Percentiles rank a stretch among this genome's conserved stretches.
phyloP scores from a whole-genome alignment of 495 filamentous ascomycete species.

The Talaromyces ruber region DNA sequence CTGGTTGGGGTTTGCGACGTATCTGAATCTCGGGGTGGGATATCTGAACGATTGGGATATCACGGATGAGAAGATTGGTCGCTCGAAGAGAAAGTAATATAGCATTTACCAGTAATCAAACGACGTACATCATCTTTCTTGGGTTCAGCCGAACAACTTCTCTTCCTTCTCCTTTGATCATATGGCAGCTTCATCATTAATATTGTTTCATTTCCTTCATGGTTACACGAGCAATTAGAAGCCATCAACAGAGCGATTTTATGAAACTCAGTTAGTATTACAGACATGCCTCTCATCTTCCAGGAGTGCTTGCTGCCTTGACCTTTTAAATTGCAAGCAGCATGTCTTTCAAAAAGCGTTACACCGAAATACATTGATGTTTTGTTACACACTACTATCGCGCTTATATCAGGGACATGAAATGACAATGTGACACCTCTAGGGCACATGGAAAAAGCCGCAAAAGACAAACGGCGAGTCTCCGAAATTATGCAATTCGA shows the following conservation, averaged over 20 bases:
- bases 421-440: background rate
- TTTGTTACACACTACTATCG: background rate
- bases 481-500: background rate
- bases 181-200: background rate
- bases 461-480: background rate
- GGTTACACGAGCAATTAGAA: background rate
- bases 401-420: background rate
- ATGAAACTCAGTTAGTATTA: background rate
- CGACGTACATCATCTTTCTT: no score
- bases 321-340: background rate
- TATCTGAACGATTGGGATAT: conserved; percentile 63
- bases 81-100: conserved; percentile 20
- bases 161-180: no score
- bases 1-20: conserved; percentile 81
- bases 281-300: background rate
- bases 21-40: conserved; percentile 62
- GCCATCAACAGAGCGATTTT: background rate
- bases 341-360: background rate
- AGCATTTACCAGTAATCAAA: background rate
- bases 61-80: conserved; percentile 33
- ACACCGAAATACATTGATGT: background rate
- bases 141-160: no score
- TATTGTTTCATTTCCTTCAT: background rate
- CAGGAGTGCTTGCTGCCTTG: background rate
- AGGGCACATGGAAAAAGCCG: background rate